Percentiles rank a stretch among this genome's conserved stretches.
phyloP scores from a whole-genome alignment of 2,329 filamentous ascomycete genomes.

The Tolypocladium endophyticum region DNA sequence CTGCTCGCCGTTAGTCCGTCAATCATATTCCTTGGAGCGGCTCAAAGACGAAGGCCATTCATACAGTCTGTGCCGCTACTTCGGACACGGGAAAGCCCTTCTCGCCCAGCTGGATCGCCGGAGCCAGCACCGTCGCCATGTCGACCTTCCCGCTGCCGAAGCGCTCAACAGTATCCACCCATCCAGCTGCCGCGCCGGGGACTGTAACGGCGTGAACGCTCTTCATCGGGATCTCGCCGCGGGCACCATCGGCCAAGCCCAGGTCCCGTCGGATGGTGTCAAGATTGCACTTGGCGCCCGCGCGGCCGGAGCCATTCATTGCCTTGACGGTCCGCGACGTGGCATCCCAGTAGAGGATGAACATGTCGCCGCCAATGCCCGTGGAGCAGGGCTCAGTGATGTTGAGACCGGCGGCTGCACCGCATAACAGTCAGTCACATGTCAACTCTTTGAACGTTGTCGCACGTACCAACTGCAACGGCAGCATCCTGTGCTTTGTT shows the following conservation, averaged over 20 bases:
- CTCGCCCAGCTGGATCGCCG: constrained; percentile 78
- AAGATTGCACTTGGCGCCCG: constrained; percentile 57
- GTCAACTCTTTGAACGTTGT: too few species aligned
- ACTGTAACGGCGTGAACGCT: constrained; percentile 78
- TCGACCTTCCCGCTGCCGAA: constrained; percentile 83
- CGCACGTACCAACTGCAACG: constrained; percentile 63
- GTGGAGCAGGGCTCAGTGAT: constrained; percentile 89
- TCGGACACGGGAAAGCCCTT: constrained; percentile 86
- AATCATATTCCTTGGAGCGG: background rate
- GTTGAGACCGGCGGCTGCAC: constrained; percentile 73
- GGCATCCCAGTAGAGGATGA: constrained; percentile 86
- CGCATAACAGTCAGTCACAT: background rate
- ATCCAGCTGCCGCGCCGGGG: constrained; percentile 84
- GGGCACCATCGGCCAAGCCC: constrained; percentile 46
- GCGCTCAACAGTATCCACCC: constrained; percentile 78
- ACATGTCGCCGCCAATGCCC: constrained; percentile 95
- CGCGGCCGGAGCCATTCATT: constrained; percentile 87
- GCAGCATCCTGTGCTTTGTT: constrained; percentile 65
- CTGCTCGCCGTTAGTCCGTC: constrained; percentile 30
- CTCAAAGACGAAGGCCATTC: constrained; percentile 17
- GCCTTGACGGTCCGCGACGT: constrained; percentile 71
- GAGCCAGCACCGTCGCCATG: constrained; percentile 66
- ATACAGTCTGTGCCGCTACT: constrained; percentile 56
- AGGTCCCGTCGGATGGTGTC: constrained; percentile 62
- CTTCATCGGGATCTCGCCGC: constrained; percentile 55